Conservation (phyloP, 257 asterid species). For the Galeopsis tetrahit region DNA sequence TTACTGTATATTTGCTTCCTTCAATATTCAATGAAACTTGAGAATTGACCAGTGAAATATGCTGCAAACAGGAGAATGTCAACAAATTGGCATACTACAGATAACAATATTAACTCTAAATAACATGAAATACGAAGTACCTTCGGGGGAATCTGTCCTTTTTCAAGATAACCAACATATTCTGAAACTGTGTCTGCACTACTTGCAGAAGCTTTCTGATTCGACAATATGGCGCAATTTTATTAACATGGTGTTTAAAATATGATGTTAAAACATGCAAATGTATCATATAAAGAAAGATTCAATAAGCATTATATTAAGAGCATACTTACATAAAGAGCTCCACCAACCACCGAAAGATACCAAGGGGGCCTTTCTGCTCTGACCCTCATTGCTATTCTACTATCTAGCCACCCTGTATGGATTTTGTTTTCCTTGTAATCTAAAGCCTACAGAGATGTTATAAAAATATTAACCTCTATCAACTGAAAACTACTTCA, state of each 20-base stretch:
- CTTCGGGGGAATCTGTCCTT: slow-evolving; percentile 99
- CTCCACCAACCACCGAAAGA: slow-evolving; percentile 98
- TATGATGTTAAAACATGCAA: slow-evolving; percentile 1
- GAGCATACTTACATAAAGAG: slow-evolving; percentile 80
- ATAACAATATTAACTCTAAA: slow-evolving; percentile 33
- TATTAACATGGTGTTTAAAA: slow-evolving; percentile 27
- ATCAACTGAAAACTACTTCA: slow-evolving; percentile 9
- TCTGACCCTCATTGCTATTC: slow-evolving; percentile 99
- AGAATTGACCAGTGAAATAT: slow-evolving; percentile 92
- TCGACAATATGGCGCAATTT: slow-evolving; percentile 36
- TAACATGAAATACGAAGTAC: slow-evolving; percentile 43
- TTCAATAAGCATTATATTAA: slow-evolving; percentile 18
- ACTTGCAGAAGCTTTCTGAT: slow-evolving; percentile 98
- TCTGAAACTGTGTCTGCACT: slow-evolving; percentile 97
- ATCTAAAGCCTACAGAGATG: slow-evolving; percentile 75
- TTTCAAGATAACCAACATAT: slow-evolving; percentile 97
- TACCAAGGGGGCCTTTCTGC: slow-evolving; percentile 99
- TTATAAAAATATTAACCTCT: slow-evolving; percentile 22
- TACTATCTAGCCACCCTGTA: slow-evolving; percentile 99
- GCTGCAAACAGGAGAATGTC: slow-evolving; percentile 66
- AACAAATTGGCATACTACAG: slow-evolving; percentile 33
- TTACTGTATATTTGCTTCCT: slow-evolving; percentile 98
- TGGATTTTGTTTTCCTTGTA: slow-evolving; percentile 96
- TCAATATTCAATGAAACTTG: slow-evolving; percentile 95
- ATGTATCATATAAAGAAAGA: slow-evolving; percentile 16